Evolutionary conservation across 2,329 filamentous ascomycete genomes (phyloP).

Genomic region (Epichloe gansuensis): DNA sequence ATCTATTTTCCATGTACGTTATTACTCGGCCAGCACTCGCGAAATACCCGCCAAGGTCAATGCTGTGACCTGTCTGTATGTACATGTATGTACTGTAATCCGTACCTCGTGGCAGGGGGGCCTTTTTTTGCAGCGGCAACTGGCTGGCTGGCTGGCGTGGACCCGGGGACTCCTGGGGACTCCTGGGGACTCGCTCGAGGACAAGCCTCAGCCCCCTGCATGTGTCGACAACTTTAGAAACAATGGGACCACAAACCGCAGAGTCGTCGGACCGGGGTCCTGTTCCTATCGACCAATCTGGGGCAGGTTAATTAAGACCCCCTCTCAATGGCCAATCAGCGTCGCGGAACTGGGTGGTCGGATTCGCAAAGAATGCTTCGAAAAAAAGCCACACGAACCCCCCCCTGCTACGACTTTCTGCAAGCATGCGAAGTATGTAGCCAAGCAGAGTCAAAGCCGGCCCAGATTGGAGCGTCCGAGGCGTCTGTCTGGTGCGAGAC

Average conservation of each 20-base stretch:
- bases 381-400: constrained; percentile 6
- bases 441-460: neutral
- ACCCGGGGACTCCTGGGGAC: neutral
- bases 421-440: neutral
- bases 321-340: neutral
- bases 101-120: neutral
- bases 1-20: too few relatives aligned
- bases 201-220: neutral
- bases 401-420: constrained; percentile 4
- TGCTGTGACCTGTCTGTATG: neutral
- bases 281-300: too few relatives aligned
- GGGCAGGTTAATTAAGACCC: too few relatives aligned
- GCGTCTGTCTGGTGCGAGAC: too few relatives aligned
- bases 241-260: neutral
- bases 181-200: neutral
- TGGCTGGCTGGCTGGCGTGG: neutral
- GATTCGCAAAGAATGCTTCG: constrained; percentile 2
- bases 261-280: neutral
- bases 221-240: neutral
- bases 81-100: neutral
- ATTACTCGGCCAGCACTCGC: too few relatives aligned
- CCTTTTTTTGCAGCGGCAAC: neutral
- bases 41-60: neutral
- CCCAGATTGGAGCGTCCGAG: neutral
- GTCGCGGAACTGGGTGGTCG: neutral